These are phyloP conservation scores for Brasenia schreberi DNA, from an alignment of 164 flowering plant genomes.

Conservation along the genomic window DNA sequence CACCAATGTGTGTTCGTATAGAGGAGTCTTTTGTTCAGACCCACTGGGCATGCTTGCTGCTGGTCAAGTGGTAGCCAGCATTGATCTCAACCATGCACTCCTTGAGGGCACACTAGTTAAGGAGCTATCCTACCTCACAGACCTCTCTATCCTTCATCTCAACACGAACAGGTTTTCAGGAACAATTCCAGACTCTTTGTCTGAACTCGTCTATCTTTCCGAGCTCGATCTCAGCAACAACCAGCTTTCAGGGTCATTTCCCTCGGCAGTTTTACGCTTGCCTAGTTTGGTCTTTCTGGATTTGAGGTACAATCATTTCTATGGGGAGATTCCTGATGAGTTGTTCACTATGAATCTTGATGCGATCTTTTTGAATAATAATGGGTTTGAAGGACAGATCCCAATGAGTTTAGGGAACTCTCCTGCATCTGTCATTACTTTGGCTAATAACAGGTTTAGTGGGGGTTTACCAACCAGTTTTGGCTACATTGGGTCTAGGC, in stretches of 20 bases:
- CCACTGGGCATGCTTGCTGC: slow-evolving; percentile 13
- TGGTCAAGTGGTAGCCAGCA: slow-evolving; percentile 28
- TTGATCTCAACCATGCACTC: slow-evolving; percentile 82
- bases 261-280: slow-evolving; percentile 27
- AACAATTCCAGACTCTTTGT: slow-evolving; percentile 46
- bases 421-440: slow-evolving; percentile 75
- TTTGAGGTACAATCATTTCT: slow-evolving; percentile 68
- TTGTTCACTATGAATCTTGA: slow-evolving; percentile 54
- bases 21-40: slow-evolving; percentile 60
- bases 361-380: slow-evolving; percentile 75
- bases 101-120: slow-evolving; percentile 56
- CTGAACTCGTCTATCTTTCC: slow-evolving; percentile 28
- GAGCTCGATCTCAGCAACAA: slow-evolving; percentile 92
- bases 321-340: slow-evolving; percentile 59
- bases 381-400: slow-evolving; percentile 55
- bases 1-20: slow-evolving; percentile 70
- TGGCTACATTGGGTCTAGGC: slow-evolving; percentile 40
- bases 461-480: slow-evolving; percentile 67
- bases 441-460: slow-evolving; percentile 69
- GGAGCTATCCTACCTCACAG: slow-evolving; percentile 54
- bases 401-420: slow-evolving; percentile 70
- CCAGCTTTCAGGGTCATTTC: slow-evolving; percentile 68
- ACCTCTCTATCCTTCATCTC: slow-evolving; percentile 59
- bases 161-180: slow-evolving; percentile 81
- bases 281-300: slow-evolving; percentile 70